phyloP scores from a whole-genome alignment of 768 basidiomycete species.

The Royoungia palumana region DNA sequence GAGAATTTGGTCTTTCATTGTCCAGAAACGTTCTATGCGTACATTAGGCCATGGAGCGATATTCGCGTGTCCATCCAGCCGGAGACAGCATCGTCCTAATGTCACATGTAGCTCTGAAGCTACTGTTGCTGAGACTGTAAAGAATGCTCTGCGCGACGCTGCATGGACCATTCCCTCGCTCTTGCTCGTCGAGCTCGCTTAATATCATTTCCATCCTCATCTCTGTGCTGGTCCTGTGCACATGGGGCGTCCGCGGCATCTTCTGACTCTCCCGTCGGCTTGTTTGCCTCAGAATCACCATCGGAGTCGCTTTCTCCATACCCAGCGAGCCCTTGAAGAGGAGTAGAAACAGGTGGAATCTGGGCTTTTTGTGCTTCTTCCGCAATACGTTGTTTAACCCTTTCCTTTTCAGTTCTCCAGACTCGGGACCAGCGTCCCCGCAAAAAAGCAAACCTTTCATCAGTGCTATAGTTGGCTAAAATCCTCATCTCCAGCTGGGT shows the following conservation, averaged over 20 bases:
- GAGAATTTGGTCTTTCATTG: too few relatives aligned
- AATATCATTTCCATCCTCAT: constrained; percentile 24
- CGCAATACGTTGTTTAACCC: constrained; percentile 31
- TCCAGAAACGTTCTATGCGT: too few relatives aligned
- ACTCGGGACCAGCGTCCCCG: constrained; percentile 67
- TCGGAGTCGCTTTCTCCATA: constrained; percentile 60
- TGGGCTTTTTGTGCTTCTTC: constrained; percentile 25
- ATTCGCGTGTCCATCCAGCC: too few relatives aligned
- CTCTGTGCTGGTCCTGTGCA: background rate
- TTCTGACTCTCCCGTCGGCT: constrained; percentile 8
- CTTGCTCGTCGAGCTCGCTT: constrained; percentile 49
- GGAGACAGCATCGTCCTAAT: too few relatives aligned
- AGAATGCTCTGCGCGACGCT: constrained; percentile 36
- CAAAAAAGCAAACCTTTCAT: constrained; percentile 78
- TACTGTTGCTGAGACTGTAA: constrained; percentile 7
- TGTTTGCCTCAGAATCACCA: constrained; percentile 26
- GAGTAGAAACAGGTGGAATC: constrained; percentile 8
- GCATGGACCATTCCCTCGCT: constrained; percentile 57
- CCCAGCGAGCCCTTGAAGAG: constrained; percentile 52
- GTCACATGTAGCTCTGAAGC: background rate
- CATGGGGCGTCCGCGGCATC: background rate
- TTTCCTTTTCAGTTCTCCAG: constrained; percentile 59
- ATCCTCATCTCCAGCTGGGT: constrained; percentile 86
- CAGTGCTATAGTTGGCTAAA: constrained; percentile 77
- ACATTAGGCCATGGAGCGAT: too few relatives aligned